Percentiles rank a stretch among this genome's conserved stretches.
phyloP scores from a whole-genome alignment of 2,329 filamentous ascomycete genomes.

The Drechmeria coniospora region DNA sequence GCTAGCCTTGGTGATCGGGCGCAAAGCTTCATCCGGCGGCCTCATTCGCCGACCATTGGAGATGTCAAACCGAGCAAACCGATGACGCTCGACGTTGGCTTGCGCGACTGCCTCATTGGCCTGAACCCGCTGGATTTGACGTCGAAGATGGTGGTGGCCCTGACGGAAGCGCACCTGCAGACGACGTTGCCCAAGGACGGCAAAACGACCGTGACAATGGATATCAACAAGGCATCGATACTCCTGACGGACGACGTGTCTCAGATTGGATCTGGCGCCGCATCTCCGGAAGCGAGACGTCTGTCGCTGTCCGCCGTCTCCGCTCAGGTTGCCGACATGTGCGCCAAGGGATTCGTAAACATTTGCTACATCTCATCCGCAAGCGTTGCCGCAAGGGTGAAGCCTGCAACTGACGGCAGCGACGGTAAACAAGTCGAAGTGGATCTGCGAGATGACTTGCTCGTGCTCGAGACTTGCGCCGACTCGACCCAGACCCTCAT shows the following conservation, averaged over 20 bases:
- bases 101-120: conserved; percentile 70
- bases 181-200: conserved; percentile 50
- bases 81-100: conserved; percentile 54
- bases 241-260: conserved; percentile 66
- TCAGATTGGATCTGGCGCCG: conserved; percentile 6
- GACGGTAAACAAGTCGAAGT: conserved; percentile 54
- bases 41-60: conserved; percentile 9
- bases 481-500: conserved; percentile 93
- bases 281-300: conserved; percentile 7
- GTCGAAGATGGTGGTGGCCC: conserved; percentile 63
- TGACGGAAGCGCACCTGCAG: conserved; percentile 64
- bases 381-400: conserved; percentile 47
- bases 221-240: conserved; percentile 67
- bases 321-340: conserved; percentile 39
- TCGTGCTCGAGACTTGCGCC: conserved; percentile 88
- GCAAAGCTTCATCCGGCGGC: conserved; percentile 25
- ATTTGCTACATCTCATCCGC: conserved; percentile 80
- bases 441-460: conserved; percentile 68
- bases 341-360: conserved; percentile 62
- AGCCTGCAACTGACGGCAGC: conserved; percentile 29
- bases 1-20: conserved; percentile 56
- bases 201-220: conserved; percentile 46
- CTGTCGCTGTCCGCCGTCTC: conserved; percentile 22
- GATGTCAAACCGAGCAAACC: conserved; percentile 30
- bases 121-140: conserved; percentile 63